Evolutionary conservation across 768 basidiomycete genomes (phyloP), one percentile per base, ranked within the genome.

Genomic region (Leccinum arenicola): DNA sequence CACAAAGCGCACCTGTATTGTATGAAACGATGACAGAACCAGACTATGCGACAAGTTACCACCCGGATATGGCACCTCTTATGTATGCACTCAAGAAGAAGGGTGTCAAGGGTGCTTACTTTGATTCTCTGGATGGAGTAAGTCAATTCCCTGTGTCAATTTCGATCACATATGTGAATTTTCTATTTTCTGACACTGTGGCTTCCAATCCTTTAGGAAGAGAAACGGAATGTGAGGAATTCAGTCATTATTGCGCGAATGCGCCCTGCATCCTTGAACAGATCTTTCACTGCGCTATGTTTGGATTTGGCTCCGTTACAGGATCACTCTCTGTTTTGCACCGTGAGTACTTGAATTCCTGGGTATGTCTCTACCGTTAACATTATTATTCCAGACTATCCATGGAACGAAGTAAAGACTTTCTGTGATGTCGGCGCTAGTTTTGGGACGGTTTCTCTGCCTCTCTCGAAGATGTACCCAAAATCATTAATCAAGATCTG

Each of bases 381-480:
- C 3, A 8, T 5, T 25, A 19, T 49, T n/a, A 10, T 36, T 58
- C 31, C 3, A 73, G 66, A 71, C 47, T 61, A 66, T 60, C 64
- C 69, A 29, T 62, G 73, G 74, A 35, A 62, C 56, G 62, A 59
- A 55, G 57, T 66, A 23, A 57, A 64, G 31, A 65, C 66, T 8
- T 59, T 75, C 36, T 67, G 68, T 11, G 72, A 73, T 51, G 57
- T 73, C 15, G 72, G 72, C 9, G 65, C 71, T 6, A 66, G 72
- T n/a, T 27, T 68, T 3, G 72, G 72, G 15, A 61, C 67, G 1
- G 57, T 73, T 23, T 71, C 73, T 50, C 21, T 65, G 1, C 65
- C 68, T 23, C 64, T 73, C 50, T 58, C 70, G 3, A 73, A 62
- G 52, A 61, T 57, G 49, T 61, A 63, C 49, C 71, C 70, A 68